These are phyloP conservation scores for Monilinia laxa DNA, from an alignment of 2,329 filamentous ascomycete species.

Conservation along the genomic window DNA sequence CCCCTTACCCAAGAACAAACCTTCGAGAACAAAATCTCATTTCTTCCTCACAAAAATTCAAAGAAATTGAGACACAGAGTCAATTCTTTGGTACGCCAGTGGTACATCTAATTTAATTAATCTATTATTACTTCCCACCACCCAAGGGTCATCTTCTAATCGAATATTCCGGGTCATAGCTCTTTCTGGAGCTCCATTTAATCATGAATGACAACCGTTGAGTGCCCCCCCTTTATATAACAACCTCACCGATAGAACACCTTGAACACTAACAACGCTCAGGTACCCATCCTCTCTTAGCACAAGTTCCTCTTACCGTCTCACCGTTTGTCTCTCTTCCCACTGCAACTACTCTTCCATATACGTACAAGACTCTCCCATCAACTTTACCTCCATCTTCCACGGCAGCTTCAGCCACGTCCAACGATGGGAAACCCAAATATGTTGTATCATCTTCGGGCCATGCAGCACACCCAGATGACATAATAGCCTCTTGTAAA, in stretches of 20 bases:
- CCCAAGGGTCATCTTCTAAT: neutral
- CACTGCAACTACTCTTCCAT: constrained; percentile 85
- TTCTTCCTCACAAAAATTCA: neutral
- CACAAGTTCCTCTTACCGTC: constrained; percentile 89
- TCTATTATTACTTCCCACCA: constrained; percentile 1
- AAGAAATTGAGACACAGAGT: neutral
- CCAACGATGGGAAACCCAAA: constrained; percentile 52
- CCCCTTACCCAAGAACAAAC: neutral
- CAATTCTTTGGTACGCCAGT: neutral
- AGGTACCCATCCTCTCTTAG: constrained; percentile 83
- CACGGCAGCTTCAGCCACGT: constrained; percentile 50
- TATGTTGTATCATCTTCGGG: constrained; percentile 79
- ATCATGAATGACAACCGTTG: constrained; percentile 23
- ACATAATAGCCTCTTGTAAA: constrained; percentile 79
- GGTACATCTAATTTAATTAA: constrained; percentile 7
- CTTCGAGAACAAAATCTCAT: constrained; percentile 11
- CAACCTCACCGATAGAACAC: constrained; percentile 7
- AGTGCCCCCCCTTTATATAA: constrained; percentile 8
- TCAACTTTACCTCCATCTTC: constrained; percentile 78
- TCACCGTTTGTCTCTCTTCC: constrained; percentile 93
- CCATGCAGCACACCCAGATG: constrained; percentile 80
- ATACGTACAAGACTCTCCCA: constrained; percentile 89
- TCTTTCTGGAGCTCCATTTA: constrained; percentile 10
- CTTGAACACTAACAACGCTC: constrained; percentile 12
- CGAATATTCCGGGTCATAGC: constrained; percentile 16